These are phyloP conservation scores for Brachypodium distachyon DNA, from an alignment of 202 grass and related monocot species.

Conservation along the genomic window DNA sequence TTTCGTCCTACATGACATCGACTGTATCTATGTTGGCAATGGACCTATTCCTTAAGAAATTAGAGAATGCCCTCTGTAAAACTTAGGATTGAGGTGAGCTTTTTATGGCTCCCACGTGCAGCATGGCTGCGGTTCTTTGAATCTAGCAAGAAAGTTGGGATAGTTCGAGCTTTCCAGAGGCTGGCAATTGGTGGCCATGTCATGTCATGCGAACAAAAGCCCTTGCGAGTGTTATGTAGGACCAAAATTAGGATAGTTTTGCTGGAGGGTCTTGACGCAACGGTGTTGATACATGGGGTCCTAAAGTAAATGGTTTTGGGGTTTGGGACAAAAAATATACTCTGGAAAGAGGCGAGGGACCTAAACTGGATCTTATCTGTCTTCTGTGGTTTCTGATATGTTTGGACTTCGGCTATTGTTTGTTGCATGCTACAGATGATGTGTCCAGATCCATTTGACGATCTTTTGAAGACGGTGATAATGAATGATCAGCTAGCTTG, in stretches of 20 bases:
- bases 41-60: neutral
- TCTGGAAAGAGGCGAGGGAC: neutral
- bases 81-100: neutral
- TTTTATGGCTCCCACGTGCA: neutral
- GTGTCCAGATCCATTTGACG: constrained; percentile 75
- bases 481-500: constrained; percentile 87
- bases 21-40: neutral
- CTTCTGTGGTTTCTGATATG: constrained; percentile 9
- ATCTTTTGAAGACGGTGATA: constrained; percentile 84
- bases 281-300: neutral
- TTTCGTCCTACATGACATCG: neutral
- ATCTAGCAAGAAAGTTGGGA: neutral
- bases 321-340: neutral
- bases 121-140: neutral
- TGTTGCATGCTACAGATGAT: constrained; percentile 49
- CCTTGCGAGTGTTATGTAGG: neutral
- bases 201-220: neutral
- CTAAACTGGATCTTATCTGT: neutral
- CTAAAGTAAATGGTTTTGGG: neutral
- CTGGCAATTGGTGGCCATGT: neutral
- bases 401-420: neutral
- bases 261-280: neutral
- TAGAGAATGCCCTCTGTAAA: neutral
- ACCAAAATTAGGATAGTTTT: neutral
- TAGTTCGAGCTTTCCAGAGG: neutral